Percentiles rank a stretch among this genome's conserved stretches.
phyloP scores from a whole-genome alignment of 768 basidiomycete species.

The Russula brevipes region DNA sequence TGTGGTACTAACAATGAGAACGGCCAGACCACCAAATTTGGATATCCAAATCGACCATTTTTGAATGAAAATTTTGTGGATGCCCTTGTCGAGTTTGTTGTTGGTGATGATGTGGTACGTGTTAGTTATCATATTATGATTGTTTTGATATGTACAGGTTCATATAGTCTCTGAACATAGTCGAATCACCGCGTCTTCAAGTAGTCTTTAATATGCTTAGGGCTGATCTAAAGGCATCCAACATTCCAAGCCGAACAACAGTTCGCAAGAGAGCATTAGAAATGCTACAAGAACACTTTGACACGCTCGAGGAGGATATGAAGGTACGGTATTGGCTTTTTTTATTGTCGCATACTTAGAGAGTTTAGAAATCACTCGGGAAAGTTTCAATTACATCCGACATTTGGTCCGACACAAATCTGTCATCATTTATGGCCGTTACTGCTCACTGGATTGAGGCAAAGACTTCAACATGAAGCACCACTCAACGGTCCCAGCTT shows the following conservation, averaged over 20 bases:
- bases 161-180: background rate
- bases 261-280: background rate
- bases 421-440: background rate
- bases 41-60: background rate
- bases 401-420: background rate
- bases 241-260: background rate
- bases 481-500: slow-evolving; percentile 16
- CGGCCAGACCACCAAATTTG: background rate
- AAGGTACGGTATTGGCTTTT: background rate
- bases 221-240: background rate
- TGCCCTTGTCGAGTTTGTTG: background rate
- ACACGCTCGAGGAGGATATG: background rate
- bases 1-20: no score
- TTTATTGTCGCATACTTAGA: background rate
- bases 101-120: background rate
- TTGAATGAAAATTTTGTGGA: background rate
- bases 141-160: background rate
- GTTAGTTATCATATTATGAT: background rate
- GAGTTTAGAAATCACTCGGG: background rate
- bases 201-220: background rate
- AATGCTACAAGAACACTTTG: background rate
- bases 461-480: background rate
- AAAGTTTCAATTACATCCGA: background rate
- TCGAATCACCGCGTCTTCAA: background rate
- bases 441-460: slow-evolving; percentile 36